Evolutionary conservation across 495 filamentous ascomycete species (phyloP).

Genomic region (Aspergillus hancockii): DNA sequence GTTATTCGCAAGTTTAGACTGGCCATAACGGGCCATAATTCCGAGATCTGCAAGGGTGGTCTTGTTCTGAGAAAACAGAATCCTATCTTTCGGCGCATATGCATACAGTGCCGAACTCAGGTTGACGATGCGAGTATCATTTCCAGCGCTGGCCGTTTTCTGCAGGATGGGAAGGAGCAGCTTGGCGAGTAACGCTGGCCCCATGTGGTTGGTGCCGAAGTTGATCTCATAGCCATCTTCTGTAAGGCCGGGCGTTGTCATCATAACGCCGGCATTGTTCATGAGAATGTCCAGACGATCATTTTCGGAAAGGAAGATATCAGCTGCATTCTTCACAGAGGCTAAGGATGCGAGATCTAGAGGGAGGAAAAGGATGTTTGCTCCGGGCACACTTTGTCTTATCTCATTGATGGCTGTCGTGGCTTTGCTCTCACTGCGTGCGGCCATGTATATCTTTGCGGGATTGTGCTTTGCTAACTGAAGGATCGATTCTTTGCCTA

Average conservation of each 20-base stretch:
- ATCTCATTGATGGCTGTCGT: slow-evolving; percentile 41
- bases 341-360: neutral
- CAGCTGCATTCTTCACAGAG: neutral
- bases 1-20: slow-evolving; percentile 52
- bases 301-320: neutral
- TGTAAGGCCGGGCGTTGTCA: neutral
- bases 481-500: slow-evolving; percentile 55
- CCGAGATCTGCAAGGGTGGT: slow-evolving; percentile 2
- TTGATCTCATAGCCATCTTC: neutral
- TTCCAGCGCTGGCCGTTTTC: neutral
- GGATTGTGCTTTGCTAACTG: slow-evolving; percentile 53
- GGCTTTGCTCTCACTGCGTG: slow-evolving; percentile 47
- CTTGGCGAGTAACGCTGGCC: neutral
- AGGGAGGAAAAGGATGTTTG: neutral
- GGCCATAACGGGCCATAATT: slow-evolving; percentile 36
- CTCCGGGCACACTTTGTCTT: neutral
- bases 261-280: neutral
- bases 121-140: slow-evolving; percentile 32
- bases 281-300: neutral
- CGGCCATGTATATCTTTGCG: slow-evolving; percentile 55
- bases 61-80: slow-evolving; percentile 37
- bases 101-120: slow-evolving; percentile 37
- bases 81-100: slow-evolving; percentile 46
- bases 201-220: neutral
- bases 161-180: neutral